Percentiles rank a stretch among this genome's conserved stretches.
Evolutionary conservation across 768 basidiomycete genomes (phyloP).

Genomic region (Plicaturopsis crispa): DNA sequence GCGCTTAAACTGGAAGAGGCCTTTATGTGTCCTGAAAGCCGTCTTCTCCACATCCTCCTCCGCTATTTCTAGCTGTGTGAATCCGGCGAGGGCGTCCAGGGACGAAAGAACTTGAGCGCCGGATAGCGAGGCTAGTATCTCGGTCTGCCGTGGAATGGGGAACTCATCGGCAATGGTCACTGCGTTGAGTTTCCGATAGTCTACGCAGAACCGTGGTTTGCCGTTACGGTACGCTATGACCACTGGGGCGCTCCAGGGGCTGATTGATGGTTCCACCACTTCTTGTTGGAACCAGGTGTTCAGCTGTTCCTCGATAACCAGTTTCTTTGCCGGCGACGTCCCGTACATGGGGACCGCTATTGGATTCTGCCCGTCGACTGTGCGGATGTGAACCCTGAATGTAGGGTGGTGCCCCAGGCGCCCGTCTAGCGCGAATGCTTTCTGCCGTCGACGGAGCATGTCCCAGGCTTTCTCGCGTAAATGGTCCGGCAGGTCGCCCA

Average conservation of each 20-base stretch:
- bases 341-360: constrained; percentile 18
- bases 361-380: no score
- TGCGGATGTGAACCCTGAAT: no score
- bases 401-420: no score
- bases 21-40: constrained; percentile 2
- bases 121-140: constrained; percentile 6
- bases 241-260: constrained; percentile 18
- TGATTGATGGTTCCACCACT: constrained; percentile 2
- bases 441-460: no score
- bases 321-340: constrained; percentile 19
- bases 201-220: neutral
- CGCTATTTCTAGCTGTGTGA: constrained; percentile 11
- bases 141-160: constrained; percentile 15
- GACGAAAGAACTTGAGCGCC: constrained; percentile 8
- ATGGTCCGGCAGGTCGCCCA: no score
- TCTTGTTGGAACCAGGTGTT: constrained; percentile 4
- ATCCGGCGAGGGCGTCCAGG: constrained; percentile 16
- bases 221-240: constrained; percentile 8
- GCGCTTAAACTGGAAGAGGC: constrained; percentile 1
- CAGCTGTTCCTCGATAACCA: constrained; percentile 22
- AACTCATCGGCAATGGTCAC: constrained; percentile 16
- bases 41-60: neutral
- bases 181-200: constrained; percentile 10
- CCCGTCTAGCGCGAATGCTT: no score
- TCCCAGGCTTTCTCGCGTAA: no score